Base-by-base conservation (phyloP, 441 rosid genomes). In the Populus hybrid region DNA sequence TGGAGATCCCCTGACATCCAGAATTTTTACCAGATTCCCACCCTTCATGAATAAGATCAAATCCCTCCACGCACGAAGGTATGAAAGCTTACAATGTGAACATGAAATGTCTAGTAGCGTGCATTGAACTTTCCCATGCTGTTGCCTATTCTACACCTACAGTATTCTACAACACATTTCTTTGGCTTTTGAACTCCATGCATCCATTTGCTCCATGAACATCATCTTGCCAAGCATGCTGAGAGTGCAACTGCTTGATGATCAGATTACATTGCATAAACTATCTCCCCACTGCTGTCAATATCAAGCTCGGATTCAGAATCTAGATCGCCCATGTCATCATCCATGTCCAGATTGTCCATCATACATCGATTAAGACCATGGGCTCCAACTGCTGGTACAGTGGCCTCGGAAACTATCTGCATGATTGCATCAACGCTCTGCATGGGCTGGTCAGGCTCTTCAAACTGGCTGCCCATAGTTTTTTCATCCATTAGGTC, bases 221-320 rank as follows among this genome's bases (percentile, higher is more conserved):
- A 5, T 34, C 70, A 40, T 23, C 53, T 11, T 46, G 53, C 3
- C 14, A 71, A 67, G 46, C 34, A 50, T 19, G 77, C 11, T 16
- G 14, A 2, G 1, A 57, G 63, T 57, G 7, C 61, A 53, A 6
- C 61, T 53, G 59, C 61, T 0, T 12, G 6, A 46, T 46, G 18
- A 46, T 46, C n/a, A 7, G 34, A 28, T 94, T 86, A 94, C 85
- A 91, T 79, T 61, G 99, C 99, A 73, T 94, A 92, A 67, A 96
- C 89, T 72, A 96, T 84, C 82, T 96, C 99, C 38, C 99, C 99
- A 6, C 99, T 96, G 86, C 98, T 96, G 57, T 96, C 99, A 0
- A 92, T 85, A 79, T 94, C 98, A 63, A 96, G 92, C 83, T 95
- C 99, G 1, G 95, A 91, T 80, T 95, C 98, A 3, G 92, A 87